These are phyloP conservation scores for Nyctanthes arbortristis DNA, from an alignment of 257 asterid genomes.

Conservation along the genomic window DNA sequence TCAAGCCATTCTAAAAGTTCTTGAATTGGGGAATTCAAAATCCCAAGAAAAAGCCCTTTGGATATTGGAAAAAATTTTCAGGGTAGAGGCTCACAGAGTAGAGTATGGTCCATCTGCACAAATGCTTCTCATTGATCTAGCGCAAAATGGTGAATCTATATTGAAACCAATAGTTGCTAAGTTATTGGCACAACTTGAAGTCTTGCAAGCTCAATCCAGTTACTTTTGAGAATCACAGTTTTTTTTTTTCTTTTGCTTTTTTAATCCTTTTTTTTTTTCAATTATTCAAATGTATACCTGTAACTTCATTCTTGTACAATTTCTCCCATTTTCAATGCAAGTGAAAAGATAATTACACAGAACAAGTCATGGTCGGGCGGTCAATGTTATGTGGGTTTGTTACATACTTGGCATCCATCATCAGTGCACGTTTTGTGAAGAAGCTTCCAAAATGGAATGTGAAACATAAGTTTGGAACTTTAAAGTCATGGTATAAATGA, in stretches of 20 bases:
- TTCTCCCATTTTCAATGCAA: too few relatives aligned
- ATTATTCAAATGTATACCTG: neutral
- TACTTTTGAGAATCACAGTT: conserved; percentile 50
- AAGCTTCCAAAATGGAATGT: too few relatives aligned
- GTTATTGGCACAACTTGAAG: conserved; percentile 82
- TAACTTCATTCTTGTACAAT: too few relatives aligned
- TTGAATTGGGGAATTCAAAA: conserved; percentile 55
- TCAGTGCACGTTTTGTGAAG: too few relatives aligned
- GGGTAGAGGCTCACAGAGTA: conserved; percentile 51
- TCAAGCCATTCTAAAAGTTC: conserved; percentile 40
- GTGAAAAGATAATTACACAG: too few relatives aligned
- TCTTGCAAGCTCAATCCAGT: conserved; percentile 69
- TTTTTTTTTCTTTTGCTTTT: neutral
- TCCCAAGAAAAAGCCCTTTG: conserved; percentile 64
- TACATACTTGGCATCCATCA: too few relatives aligned
- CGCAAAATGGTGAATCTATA: conserved; percentile 62
- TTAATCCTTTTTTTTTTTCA: neutral
- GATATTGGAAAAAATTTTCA: conserved; percentile 71
- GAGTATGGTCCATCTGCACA: conserved; percentile 60
- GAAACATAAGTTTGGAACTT: too few relatives aligned
- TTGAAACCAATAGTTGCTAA: conserved; percentile 66
- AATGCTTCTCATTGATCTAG: conserved; percentile 67
- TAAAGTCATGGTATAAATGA: too few relatives aligned
- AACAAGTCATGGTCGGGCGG: too few relatives aligned
- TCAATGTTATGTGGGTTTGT: too few relatives aligned